A percentile compares a stretch with the other conserved stretches of the same genome.
phyloP scores from a whole-genome alignment of 345 rosid species.

The Melaleuca alternifolia region DNA sequence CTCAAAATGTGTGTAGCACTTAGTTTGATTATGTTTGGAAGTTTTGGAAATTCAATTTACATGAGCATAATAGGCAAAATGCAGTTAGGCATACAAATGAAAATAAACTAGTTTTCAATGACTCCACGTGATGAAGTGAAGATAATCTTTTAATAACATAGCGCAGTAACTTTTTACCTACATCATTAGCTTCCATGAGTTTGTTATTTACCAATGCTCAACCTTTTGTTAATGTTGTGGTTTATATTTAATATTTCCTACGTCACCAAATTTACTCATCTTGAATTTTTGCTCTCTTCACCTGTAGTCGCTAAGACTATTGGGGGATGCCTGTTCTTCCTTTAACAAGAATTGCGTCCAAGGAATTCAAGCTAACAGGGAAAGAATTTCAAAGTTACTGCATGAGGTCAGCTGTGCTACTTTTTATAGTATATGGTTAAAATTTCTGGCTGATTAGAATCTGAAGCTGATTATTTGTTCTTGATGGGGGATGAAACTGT shows the following conservation, averaged over 20 bases:
- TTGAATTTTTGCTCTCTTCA: background rate
- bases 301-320: conserved; percentile 62
- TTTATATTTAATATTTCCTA: background rate
- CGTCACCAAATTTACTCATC: background rate
- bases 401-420: conserved; percentile 52
- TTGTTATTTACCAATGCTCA: background rate
- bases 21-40: background rate
- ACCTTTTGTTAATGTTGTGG: background rate
- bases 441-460: background rate
- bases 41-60: background rate
- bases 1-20: background rate
- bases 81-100: background rate
- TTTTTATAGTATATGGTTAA: background rate
- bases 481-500: conserved; percentile 12
- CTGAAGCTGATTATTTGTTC: conserved; percentile 1
- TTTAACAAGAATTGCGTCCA: conserved; percentile 87
- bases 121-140: background rate
- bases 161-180: background rate
- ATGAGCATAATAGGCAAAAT: background rate
- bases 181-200: background rate
- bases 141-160: background rate
- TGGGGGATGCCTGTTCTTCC: conserved; percentile 93
- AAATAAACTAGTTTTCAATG: background rate
- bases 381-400: conserved; percentile 78
- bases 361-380: conserved; percentile 86